Conservation (phyloP, 169 alveolate genomes). For the Plasmodium yoelii region DNA sequence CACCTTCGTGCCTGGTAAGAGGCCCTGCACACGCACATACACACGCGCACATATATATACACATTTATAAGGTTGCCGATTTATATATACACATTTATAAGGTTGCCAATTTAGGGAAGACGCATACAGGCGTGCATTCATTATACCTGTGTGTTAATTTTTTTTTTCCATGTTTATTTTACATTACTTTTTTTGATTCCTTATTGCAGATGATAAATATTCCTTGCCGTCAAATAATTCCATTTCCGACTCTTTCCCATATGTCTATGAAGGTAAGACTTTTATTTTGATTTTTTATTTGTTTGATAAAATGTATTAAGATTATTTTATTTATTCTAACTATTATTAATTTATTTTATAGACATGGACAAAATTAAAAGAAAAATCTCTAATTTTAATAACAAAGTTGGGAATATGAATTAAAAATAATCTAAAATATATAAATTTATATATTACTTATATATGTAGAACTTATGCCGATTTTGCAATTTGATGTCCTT, state of each 20-base stretch:
- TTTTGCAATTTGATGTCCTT: no score
- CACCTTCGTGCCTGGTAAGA: slow-evolving; percentile 29
- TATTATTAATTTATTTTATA: background rate
- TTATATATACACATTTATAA: no score
- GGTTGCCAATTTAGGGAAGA: no score
- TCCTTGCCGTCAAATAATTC: slow-evolving; percentile 32
- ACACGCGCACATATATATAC: no score
- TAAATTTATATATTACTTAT: no score
- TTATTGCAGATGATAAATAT: slow-evolving; percentile 17
- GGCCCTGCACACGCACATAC: no score
- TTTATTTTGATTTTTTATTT: background rate
- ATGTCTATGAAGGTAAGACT: slow-evolving; percentile 65
- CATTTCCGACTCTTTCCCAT: slow-evolving; percentile 29
- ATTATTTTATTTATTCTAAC: background rate
- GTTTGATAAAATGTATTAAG: background rate
- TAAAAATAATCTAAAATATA: background rate
- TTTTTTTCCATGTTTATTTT: background rate
- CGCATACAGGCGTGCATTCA: background rate
- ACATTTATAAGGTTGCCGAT: no score
- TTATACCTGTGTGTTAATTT: background rate
- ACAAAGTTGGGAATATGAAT: slow-evolving; percentile 28
- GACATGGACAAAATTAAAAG: slow-evolving; percentile 68
- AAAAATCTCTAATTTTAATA: slow-evolving; percentile 46
- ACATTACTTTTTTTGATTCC: background rate
- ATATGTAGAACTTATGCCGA: no score